Base-by-base conservation (phyloP, 352 stramenopile species). In the Thalassiosira sp. region DNA sequence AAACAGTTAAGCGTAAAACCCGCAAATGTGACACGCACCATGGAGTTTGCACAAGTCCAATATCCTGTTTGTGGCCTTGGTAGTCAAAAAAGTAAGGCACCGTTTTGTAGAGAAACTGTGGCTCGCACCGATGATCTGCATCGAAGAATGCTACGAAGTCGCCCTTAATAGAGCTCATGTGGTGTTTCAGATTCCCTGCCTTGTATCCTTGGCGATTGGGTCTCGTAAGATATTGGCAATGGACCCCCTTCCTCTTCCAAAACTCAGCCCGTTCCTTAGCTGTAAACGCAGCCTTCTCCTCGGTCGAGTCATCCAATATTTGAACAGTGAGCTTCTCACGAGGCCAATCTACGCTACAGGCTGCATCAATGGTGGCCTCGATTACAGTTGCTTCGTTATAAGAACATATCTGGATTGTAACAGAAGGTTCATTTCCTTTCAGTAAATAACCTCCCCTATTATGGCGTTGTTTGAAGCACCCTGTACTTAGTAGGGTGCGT, bases 331-430 rank as follows among this genome's bases (percentile, higher is more conserved):
- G 54, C 31, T 81, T 81, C 10, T 76, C 37, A 5, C 31, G 20
- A 0, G 72, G 72, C 72, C 72, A 81, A 28, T 81, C 52, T 0
- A 81, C 31, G 10, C 46, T 5, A 16, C 72, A 76, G 1, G 53
- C 54, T 0, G 52, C 42, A 42, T 59, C 49, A 15, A 81, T 76
- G 16, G 72, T 81, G 3, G 46, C 64, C 40, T 62, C 53, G 42
- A 76, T 57, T 2, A 81, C 64, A 20, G 51, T 42, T 5, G 11
- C 64, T 57, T 81, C 72, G 28, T 81, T 81, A 53, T 74, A 76
- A n/a, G n/a, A 16, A 56, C 48, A 81, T 20, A 81, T 81, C 61
- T 81, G 72, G 35, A 81, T 71, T 2, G 72, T 81, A 5, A 81
- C 72, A 15, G 51, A n/a, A 22, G 72, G 72, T 45, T 80, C 71